phyloP scores from a whole-genome alignment of 371 early-diverging fungal species.

The Actinomortierella wolfii region DNA sequence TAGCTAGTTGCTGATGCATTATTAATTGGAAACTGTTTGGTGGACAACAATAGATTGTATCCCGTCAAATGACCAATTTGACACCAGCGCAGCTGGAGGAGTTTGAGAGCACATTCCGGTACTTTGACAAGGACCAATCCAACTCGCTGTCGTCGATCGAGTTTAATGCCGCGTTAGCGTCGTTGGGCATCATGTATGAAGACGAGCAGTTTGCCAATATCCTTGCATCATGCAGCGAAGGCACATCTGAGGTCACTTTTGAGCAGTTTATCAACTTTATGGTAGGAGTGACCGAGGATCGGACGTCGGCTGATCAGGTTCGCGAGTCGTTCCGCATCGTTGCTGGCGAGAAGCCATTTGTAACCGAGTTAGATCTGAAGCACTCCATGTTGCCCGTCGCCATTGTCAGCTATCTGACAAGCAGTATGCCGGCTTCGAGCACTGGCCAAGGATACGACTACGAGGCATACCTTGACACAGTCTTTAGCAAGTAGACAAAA shows the following conservation, averaged over 20 bases:
- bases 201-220: slow-evolving; percentile 75
- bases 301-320: slow-evolving; percentile 87
- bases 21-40: too few relatives aligned
- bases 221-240: slow-evolving; percentile 68
- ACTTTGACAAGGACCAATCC: slow-evolving; percentile 83
- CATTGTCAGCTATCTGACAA: slow-evolving; percentile 74
- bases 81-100: slow-evolving; percentile 94
- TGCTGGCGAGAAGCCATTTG: slow-evolving; percentile 83
- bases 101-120: slow-evolving; percentile 86
- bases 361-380: slow-evolving; percentile 75
- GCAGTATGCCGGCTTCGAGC: slow-evolving; percentile 67
- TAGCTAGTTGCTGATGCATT: too few relatives aligned
- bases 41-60: slow-evolving; percentile 62
- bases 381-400: slow-evolving; percentile 68
- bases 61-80: slow-evolving; percentile 88
- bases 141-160: slow-evolving; percentile 79
- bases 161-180: slow-evolving; percentile 86
- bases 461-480: slow-evolving; percentile 64
- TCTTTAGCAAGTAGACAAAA: slow-evolving; percentile 53
- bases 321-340: slow-evolving; percentile 84
- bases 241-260: slow-evolving; percentile 71
- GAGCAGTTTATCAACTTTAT: slow-evolving; percentile 90
- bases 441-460: slow-evolving; percentile 73
- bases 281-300: slow-evolving; percentile 89
- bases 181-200: slow-evolving; percentile 77